Evolutionary conservation across 202 grass and related monocot species (phyloP), one percentile per base, ranked within the genome.

Genomic region (Bolboschoenoplectus hybrid): DNA sequence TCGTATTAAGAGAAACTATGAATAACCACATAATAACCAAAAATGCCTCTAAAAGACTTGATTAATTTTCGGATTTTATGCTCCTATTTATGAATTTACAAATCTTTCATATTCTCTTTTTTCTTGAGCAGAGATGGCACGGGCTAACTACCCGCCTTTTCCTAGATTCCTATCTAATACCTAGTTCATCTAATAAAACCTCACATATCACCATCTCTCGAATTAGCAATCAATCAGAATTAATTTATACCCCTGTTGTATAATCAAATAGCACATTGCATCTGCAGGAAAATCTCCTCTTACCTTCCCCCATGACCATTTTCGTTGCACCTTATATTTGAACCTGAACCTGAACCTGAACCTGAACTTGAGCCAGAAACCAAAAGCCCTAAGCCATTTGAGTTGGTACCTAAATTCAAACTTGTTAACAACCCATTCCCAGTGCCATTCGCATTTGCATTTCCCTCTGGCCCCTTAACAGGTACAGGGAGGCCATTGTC

Each of bases 51-150:
- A 1, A 56, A 78, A 16, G 35, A 78, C 63, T 87, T 68, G 72
- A 92, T 89, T 76, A 69, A 91, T 68, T 85, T 85, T 83, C 55
- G 16, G 72, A 91, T 57, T 45, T 81, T 74, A 70, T 85, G 55
- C 41, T 75, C 82, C 80, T 41, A 69, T 85, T 91, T 86, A 75
- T 88, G 85, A 86, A 89, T 91, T 81, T 89, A 91, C 89, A 92
- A 83, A 64, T 41, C 45, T 84, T 80, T 86, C 55, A 73, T 85
- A 91, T 86, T 83, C 85, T 89, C 82, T 69, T 43, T 43, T 84
- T 68, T 58, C 47, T 55, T 72, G 6, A 84, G 41, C 51, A 41
- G 66, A 69, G 63, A 84, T 84, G 43, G 82, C 49, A 32, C 81
- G 38, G 72, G 32, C 47, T 69, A 84, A 40, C 34, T 47, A 84